Percentiles rank a stretch among this genome's conserved stretches.
phyloP scores from a whole-genome alignment of 345 rosid species.

The Aurinia saxatilis region DNA sequence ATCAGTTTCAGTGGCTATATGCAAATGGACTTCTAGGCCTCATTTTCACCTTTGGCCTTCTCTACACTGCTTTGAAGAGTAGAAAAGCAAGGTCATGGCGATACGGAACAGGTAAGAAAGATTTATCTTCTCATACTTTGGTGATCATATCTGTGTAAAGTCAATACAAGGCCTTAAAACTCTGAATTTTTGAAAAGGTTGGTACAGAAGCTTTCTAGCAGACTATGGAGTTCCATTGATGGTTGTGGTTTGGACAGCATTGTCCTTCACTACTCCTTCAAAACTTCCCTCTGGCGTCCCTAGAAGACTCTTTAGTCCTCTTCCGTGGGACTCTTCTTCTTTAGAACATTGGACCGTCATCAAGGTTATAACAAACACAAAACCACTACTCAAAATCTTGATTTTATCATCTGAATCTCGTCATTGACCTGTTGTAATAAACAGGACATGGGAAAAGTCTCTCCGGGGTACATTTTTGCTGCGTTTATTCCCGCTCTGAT shows the following conservation, averaged over 20 bases:
- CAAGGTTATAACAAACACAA: constrained; percentile 34
- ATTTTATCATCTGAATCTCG: not conserved
- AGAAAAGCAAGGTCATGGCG: constrained; percentile 74
- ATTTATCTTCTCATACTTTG: not conserved
- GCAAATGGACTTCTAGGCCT: constrained; percentile 65
- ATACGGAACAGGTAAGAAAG: constrained; percentile 56
- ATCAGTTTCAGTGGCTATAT: constrained; percentile 65
- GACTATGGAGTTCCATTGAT: constrained; percentile 86
- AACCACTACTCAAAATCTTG: not conserved
- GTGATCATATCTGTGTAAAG: not conserved
- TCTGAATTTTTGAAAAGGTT: constrained; percentile 28
- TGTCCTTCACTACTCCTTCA: constrained; percentile 42
- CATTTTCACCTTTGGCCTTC: constrained; percentile 61
- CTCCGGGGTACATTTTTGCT: constrained; percentile 51
- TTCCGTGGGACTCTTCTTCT: constrained; percentile 57
- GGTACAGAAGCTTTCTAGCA: constrained; percentile 56
- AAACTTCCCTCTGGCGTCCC: constrained; percentile 69
- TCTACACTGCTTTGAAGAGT: constrained; percentile 59
- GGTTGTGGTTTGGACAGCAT: constrained; percentile 76
- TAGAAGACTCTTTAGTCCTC: constrained; percentile 71
- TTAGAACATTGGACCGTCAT: constrained; percentile 65
- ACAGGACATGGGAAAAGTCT: constrained; percentile 74
- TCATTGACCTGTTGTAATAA: not conserved
- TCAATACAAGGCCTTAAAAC: not conserved
- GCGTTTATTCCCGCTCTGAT: constrained; percentile 73